Base-by-base conservation (phyloP, 1,139 yeast species). In the Kodamaea arcana region DNA sequence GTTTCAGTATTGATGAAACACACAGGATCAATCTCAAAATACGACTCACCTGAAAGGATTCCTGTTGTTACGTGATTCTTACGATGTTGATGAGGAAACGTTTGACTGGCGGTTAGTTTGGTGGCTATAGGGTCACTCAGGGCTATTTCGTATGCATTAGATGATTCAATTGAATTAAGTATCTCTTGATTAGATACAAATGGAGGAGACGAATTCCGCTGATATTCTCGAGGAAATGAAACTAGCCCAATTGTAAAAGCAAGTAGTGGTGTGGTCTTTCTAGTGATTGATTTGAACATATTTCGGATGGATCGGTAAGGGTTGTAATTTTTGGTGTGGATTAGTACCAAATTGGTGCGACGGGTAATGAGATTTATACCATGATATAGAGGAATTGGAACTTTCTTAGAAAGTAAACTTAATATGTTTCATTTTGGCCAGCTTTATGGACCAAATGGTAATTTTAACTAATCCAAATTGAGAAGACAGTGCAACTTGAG, bases 1-100 rank as follows among this genome's bases (percentile, higher is more conserved):
- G 63, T 59, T 12, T 60, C 46, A 12, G 57, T 58, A 48, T 80
- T 68, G 30, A 65, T 48, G 49, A 80, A 77, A 6, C 79, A 63
- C 12, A 81, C 57, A 0, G 94, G 92, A 45, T 82, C 88, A 14
- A 81, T 72, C 45, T 79, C 85, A 44, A 81, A 64, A 38, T 78
- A 69, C 24, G 70, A 65, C 5, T 76, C 75, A 0, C 88, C 86
- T 47, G 72, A 78, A 32, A 83, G 58, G 9, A 82, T 55, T 1
- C 90, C 90, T 29, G 78, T 76, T 0, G 80, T 78, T 3, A 82
- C 85, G 52, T 80, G 80, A 50, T 81, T 78, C 3, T 54, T 50
- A 30, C 71, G 74, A 51, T 83, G 88, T 17, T 78, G 80, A 31
- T 61, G 65, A 0, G 92, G 90, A 25, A 83, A 70, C 18, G 67